These are phyloP conservation scores for Andrographis paniculata DNA, from an alignment of 305 asterid species.

Conservation along the genomic window DNA sequence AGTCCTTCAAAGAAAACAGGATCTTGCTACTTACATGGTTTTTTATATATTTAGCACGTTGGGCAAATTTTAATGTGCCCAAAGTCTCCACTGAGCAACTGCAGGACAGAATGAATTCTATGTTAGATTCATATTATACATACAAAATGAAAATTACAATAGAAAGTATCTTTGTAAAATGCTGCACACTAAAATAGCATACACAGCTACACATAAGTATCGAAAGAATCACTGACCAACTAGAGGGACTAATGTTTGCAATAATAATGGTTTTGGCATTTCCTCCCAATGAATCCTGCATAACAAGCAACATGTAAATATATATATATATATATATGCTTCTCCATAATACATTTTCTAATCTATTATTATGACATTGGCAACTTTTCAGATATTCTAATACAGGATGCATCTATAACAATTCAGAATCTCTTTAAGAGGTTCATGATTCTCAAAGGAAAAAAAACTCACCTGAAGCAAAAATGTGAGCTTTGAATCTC, in stretches of 20 bases:
- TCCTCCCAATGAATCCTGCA: constrained; percentile 95
- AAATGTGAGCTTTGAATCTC: constrained; percentile 97
- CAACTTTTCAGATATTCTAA: neutral
- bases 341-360: neutral
- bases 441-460: neutral
- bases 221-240: constrained; percentile 39
- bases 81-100: constrained; percentile 92
- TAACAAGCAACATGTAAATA: constrained; percentile 3
- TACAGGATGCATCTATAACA: neutral
- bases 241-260: constrained; percentile 91
- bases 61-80: constrained; percentile 97
- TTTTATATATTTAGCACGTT: constrained; percentile 93
- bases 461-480: constrained; percentile 72
- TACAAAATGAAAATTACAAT: neutral
- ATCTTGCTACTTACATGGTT: constrained; percentile 61
- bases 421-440: too few species aligned
- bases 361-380: neutral
- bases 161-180: neutral
- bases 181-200: neutral
- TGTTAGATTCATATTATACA: constrained; percentile 15
- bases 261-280: constrained; percentile 93
- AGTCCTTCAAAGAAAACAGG: constrained; percentile 5
- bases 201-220: constrained; percentile 12
- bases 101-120: constrained; percentile 26
- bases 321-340: neutral